phyloP scores from a whole-genome alignment of 495 filamentous ascomycete genomes.

The Penicillium ochrochloron region DNA sequence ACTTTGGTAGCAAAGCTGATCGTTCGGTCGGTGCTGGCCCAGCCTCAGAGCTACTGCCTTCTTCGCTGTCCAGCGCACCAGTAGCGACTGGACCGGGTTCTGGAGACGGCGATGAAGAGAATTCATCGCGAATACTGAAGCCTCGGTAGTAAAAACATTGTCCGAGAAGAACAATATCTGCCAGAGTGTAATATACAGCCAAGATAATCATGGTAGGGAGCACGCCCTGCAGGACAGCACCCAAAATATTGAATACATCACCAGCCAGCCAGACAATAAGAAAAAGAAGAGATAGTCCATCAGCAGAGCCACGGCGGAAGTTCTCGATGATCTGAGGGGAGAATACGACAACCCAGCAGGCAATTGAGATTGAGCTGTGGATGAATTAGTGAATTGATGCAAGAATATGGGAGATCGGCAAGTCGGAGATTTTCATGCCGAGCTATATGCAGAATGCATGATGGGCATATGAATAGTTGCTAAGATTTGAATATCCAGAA shows the following conservation, averaged over 20 bases:
- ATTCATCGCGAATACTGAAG: slow-evolving; percentile 68
- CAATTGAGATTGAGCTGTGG: slow-evolving; percentile 87
- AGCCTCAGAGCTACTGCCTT: slow-evolving; percentile 20
- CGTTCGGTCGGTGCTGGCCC: slow-evolving; percentile 35
- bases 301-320: slow-evolving; percentile 82
- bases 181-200: slow-evolving; percentile 92
- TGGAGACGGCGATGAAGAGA: slow-evolving; percentile 31
- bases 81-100: slow-evolving; percentile 12
- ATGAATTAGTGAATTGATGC: slow-evolving; percentile 8
- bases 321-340: slow-evolving; percentile 97
- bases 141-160: slow-evolving; percentile 96
- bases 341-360: slow-evolving; percentile 98
- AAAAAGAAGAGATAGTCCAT: slow-evolving; percentile 89
- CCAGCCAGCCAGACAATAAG: slow-evolving; percentile 88
- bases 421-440: not conserved
- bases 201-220: slow-evolving; percentile 96
- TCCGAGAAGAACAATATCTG: slow-evolving; percentile 82
- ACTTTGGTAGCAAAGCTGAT: slow-evolving; percentile 37
- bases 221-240: slow-evolving; percentile 89
- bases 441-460: not conserved
- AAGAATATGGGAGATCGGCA: slow-evolving; percentile 12
- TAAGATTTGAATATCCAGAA: no score
- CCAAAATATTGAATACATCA: slow-evolving; percentile 96
- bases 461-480: not conserved
- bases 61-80: slow-evolving; percentile 21